phyloP scores from a whole-genome alignment of 768 basidiomycete species.

The Kwoniella sp. region DNA sequence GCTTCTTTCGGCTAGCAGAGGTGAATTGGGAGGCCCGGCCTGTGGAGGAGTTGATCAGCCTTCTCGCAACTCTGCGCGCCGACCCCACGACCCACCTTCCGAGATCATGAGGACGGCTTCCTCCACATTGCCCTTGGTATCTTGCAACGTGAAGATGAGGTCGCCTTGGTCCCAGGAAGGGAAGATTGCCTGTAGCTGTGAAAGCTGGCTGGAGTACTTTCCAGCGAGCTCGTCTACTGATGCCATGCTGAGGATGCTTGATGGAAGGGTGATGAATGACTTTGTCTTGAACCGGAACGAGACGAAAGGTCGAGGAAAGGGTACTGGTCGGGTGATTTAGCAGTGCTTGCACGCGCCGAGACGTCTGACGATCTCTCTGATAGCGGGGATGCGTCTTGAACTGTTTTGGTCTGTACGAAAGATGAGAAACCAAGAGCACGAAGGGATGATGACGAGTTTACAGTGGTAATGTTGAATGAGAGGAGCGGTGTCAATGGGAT shows the following conservation, averaged over 20 bases:
- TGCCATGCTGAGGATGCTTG: constrained; percentile 41
- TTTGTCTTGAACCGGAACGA: too few relatives aligned
- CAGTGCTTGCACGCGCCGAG: too few relatives aligned
- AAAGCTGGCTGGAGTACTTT: constrained; percentile 45
- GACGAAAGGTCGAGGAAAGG: background rate
- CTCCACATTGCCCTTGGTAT: constrained; percentile 49
- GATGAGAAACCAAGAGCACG: too few relatives aligned
- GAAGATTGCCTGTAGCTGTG: constrained; percentile 48
- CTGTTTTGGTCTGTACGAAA: too few relatives aligned
- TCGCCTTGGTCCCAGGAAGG: constrained; percentile 50
- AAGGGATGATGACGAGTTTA: too few relatives aligned
- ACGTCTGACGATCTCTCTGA: too few relatives aligned
- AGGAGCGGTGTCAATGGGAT: too few relatives aligned
- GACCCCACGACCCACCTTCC: constrained; percentile 50
- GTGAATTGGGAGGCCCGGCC: constrained; percentile 51
- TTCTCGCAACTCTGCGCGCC: too few relatives aligned
- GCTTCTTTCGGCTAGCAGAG: constrained; percentile 45
- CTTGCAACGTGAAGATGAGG: constrained; percentile 45
- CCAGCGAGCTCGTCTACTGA: constrained; percentile 36
- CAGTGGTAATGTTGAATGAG: too few relatives aligned
- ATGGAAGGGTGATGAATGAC: too few relatives aligned
- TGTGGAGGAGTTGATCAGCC: constrained; percentile 18
- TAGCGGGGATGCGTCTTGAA: too few relatives aligned
- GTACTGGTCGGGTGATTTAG: too few relatives aligned
- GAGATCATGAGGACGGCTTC: constrained; percentile 49